Conservation (phyloP, 2,329 filamentous ascomycete species). For the Xylaria sp. region DNA sequence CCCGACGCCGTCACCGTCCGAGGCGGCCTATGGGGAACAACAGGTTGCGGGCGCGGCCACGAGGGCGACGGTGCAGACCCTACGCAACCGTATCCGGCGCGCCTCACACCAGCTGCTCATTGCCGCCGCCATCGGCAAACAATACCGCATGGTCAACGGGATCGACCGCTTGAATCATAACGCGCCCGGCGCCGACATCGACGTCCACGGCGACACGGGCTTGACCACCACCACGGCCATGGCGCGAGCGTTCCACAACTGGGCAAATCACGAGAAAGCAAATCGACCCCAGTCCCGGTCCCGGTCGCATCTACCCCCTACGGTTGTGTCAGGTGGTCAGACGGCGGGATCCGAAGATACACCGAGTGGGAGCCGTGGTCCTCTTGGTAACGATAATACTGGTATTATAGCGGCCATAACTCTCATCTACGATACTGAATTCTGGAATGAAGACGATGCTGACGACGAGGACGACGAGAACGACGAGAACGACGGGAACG, state of each 20-base stretch:
- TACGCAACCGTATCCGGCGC: constrained; percentile 39
- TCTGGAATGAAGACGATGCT: background rate
- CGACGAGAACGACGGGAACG: background rate
- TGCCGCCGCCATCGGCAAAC: constrained; percentile 40
- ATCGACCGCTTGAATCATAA: constrained; percentile 30
- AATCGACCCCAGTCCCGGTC: constrained; percentile 5
- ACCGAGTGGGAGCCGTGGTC: constrained; percentile 16
- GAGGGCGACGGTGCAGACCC: constrained; percentile 4
- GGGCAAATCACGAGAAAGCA: constrained; percentile 26
- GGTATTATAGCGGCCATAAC: constrained; percentile 2
- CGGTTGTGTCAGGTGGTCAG: background rate
- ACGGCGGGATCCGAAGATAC: constrained; percentile 23
- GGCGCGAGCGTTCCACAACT: constrained; percentile 37
- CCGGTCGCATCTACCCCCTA: constrained; percentile 14
- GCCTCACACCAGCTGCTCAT: constrained; percentile 40
- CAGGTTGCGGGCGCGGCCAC: background rate
- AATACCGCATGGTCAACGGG: constrained; percentile 37
- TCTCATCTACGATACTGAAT: background rate
- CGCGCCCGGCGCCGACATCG: constrained; percentile 29
- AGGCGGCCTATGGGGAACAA: constrained; percentile 21
- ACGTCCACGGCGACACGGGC: constrained; percentile 32
- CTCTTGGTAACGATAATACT: constrained; percentile 15
- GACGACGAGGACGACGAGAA: constrained; percentile 13
- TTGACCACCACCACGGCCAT: constrained; percentile 35
- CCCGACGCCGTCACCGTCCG: constrained; percentile 29